phyloP scores from a whole-genome alignment of 805 yeast species.

The Lipomyces starkeyi region DNA sequence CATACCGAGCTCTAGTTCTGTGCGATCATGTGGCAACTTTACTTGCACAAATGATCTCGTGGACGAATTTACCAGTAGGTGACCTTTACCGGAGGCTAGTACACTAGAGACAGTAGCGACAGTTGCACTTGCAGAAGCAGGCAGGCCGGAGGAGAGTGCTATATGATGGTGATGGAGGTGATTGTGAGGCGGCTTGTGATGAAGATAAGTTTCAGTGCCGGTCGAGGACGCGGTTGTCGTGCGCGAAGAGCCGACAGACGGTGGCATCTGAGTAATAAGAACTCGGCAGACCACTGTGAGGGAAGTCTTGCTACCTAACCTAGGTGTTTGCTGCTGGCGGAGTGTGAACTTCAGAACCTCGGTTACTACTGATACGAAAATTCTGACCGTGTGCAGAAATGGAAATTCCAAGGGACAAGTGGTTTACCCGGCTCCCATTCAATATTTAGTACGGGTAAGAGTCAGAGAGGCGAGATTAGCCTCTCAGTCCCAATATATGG shows the following conservation, averaged over 20 bases:
- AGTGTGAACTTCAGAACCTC: neutral
- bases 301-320: neutral
- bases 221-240: slow-evolving; percentile 4
- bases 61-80: neutral
- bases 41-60: slow-evolving; percentile 24
- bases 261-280: slow-evolving; percentile 14
- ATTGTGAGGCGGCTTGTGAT: slow-evolving; percentile 30
- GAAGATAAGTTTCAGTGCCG: slow-evolving; percentile 17
- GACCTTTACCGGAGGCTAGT: slow-evolving; percentile 3
- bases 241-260: slow-evolving; percentile 16
- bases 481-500: neutral
- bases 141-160: slow-evolving; percentile 3
- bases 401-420: neutral
- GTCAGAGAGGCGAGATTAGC: neutral
- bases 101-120: neutral
- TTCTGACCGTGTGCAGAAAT: neutral
- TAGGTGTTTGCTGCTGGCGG: neutral
- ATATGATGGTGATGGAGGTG: slow-evolving; percentile 26
- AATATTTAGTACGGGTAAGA: neutral
- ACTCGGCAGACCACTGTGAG: neutral
- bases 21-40: slow-evolving; percentile 16
- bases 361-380: neutral
- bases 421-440: neutral
- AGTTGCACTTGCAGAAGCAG: neutral
- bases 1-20: slow-evolving; percentile 31